Evolutionary conservation across 2,329 filamentous ascomycete genomes (phyloP), one percentile per base, ranked within the genome.

Genomic region (Penicillium polonicum): DNA sequence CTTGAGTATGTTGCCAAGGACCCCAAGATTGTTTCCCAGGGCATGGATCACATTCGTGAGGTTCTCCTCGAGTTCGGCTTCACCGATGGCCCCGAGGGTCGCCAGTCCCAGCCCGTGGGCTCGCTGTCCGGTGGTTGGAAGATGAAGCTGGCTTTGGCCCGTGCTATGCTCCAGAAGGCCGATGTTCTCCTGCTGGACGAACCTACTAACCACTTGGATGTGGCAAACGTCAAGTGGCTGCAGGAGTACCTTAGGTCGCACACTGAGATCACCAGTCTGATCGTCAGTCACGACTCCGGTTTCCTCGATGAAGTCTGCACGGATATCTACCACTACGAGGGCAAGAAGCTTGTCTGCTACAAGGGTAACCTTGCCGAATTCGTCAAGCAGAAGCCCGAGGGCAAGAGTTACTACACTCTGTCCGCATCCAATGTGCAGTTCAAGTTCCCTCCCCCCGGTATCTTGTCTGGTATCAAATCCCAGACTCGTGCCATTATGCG

Each of bases 111-210:
- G 74, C 90, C 89, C 68, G 94, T 99, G 58, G 94, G 94, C 67
- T 97, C 93, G 21, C 80, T 99, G 36, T 97, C 94, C 43, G 94
- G 94, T 78, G 94, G 94, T 73, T 99, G 94, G 94, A 97, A 97
- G 85, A 99, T 99, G 94, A 99, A 99, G 86, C 81, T 99, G 60
- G 94, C 94, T 65, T 79, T 99, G 75, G 94, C 94, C 52, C 87
- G 94, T 70, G 94, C 94, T 63, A 97, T 99, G 92, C 84, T 99
- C 70, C 90, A 94, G 83, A 90, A 88, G 72, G 93, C 94, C n/a
- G 94, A 99, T 74, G 92, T 99, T 50, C 84, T 99, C 58, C 83
- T 99, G 51, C 86, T 99, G 57, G 94, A 99, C 83, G 94, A 99
- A 85, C 94, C 94, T 76, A 99, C 94, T 69, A 99, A 99, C 82